A percentile compares a stretch with the other conserved stretches of the same genome.
Conservation (phyloP, 2,329 filamentous ascomycete genomes). For the Chaetothyriales sp. region DNA sequence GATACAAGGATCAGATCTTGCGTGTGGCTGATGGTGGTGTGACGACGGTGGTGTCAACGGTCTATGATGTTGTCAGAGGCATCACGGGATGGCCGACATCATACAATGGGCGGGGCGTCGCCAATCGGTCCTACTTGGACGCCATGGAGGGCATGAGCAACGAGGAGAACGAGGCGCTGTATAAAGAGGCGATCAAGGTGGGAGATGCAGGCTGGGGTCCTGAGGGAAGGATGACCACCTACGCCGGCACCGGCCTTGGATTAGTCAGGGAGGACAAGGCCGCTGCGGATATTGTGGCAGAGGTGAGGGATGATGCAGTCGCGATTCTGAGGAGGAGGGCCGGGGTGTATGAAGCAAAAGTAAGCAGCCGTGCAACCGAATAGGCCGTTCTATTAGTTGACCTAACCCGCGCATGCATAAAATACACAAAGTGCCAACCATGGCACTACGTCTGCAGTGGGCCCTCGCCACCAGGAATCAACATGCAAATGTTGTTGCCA, state of each 20-base stretch:
- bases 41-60: slow-evolving; percentile 35
- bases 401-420: background rate
- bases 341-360: slow-evolving; percentile 2
- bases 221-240: slow-evolving; percentile 45
- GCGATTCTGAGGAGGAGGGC: slow-evolving; percentile 9
- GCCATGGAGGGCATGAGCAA: slow-evolving; percentile 25
- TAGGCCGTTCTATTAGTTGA: background rate
- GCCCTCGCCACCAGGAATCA: slow-evolving; percentile 67
- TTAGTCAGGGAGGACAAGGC: slow-evolving; percentile 38
- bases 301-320: slow-evolving; percentile 11
- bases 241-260: slow-evolving; percentile 49
- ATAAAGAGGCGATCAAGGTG: slow-evolving; percentile 36
- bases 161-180: slow-evolving; percentile 29
- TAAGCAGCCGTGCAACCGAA: background rate
- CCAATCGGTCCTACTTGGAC: slow-evolving; percentile 42
- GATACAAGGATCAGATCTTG: slow-evolving; percentile 39
- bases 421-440: background rate
- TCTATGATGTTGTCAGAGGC: slow-evolving; percentile 43
- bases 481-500: slow-evolving; percentile 98
- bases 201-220: slow-evolving; percentile 42
- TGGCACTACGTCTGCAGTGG: slow-evolving; percentile 29
- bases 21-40: slow-evolving; percentile 38
- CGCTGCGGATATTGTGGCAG: slow-evolving; percentile 38
- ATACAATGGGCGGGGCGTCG: slow-evolving; percentile 45
- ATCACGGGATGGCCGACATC: slow-evolving; percentile 44